Percentiles rank a stretch among this genome's conserved stretches.
These are phyloP conservation scores for Scheffersomyces titani DNA, from an alignment of 1,139 yeast genomes.

Conservation along the genomic window DNA sequence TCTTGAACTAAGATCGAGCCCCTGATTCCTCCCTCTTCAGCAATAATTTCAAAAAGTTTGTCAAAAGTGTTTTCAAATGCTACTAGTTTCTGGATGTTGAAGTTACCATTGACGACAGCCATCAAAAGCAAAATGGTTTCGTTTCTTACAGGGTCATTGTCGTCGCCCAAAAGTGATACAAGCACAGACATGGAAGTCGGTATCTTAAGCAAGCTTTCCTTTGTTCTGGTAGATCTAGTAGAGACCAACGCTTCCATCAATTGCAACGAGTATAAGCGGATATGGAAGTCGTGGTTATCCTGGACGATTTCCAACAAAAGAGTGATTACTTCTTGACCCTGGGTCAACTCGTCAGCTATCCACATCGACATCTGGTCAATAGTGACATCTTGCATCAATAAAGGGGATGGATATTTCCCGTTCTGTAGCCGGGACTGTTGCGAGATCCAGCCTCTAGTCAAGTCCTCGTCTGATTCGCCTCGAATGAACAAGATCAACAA, in stretches of 20 bases:
- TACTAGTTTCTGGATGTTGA: conserved; percentile 86
- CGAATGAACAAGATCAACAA: conserved; percentile 77
- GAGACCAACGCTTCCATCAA: conserved; percentile 81
- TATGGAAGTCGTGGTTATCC: conserved; percentile 65
- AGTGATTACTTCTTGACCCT: conserved; percentile 58
- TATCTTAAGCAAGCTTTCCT: conserved; percentile 68
- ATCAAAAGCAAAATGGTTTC: conserved; percentile 82
- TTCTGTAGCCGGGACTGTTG: conserved; percentile 76
- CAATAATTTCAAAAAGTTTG: conserved; percentile 70
- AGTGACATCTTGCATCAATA: conserved; percentile 57
- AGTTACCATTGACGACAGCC: conserved; percentile 79
- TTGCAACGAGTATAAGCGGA: conserved; percentile 78
- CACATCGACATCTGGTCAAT: conserved; percentile 88
- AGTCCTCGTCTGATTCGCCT: conserved; percentile 48
- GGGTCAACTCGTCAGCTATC: conserved; percentile 94
- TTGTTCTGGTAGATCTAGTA: conserved; percentile 72
- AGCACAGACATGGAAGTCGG: conserved; percentile 82
- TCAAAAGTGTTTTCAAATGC: conserved; percentile 96
- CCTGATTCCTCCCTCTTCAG: conserved; percentile 85
- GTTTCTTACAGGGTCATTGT: conserved; percentile 86
- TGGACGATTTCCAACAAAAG: conserved; percentile 57
- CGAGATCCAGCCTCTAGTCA: conserved; percentile 69
- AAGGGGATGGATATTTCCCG: conserved; percentile 83
- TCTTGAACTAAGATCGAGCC: conserved; percentile 93
- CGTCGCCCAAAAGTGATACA: conserved; percentile 68